Base-by-base conservation (phyloP, 2,329 filamentous ascomycete genomes). In the Ceratocystis harringtonii region DNA sequence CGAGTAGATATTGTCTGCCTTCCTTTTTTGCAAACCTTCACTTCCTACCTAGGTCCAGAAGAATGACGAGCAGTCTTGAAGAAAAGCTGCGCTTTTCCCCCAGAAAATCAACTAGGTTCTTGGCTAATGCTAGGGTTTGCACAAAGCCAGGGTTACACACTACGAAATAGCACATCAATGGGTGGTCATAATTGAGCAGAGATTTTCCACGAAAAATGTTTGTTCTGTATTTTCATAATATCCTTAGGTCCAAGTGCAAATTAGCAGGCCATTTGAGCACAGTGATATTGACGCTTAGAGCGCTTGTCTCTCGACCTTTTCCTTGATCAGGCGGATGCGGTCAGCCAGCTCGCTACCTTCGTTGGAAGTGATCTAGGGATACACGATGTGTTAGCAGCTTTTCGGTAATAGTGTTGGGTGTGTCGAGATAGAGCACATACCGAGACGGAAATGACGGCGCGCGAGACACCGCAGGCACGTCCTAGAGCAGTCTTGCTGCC, bases 231-330 rank as follows among this genome's bases (percentile, higher is more conserved):
- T 55, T 64, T 64, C 25, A 64, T 64, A 57, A 57, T 57, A 57
- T 57, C 52, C 52, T 30, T 32, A 17, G 52, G 17, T 57, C 52
- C 52, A 57, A 57, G 48, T 25, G n/a, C 3, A 25, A 10, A 30
- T 17, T 22, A 22, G 52, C 25, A 22, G 22, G 12, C 22, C n/a
- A 19, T 25, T 52, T 6, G 48, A 8, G 22, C 48, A 25, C 22
- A 12, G 48, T 17, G 5, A 2, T 25, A 52, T 25, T 41, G 36
- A 25, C n/a, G 52, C 57, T 84, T 87, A 96, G 79, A 96, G 96
- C 80, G 92, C 91, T 71, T 96, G 83, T 72, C 92, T 84, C 83
- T 97, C 92, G 65, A 97, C 89, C 85, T 96, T 95, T 78, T 95
- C 89, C 81, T 92, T 95, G 73, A 96, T 81, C 70, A 86, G 82